Evolutionary conservation across 192 early-diverging fungal genomes (phyloP).

Genomic region (Coemansia sp.): DNA sequence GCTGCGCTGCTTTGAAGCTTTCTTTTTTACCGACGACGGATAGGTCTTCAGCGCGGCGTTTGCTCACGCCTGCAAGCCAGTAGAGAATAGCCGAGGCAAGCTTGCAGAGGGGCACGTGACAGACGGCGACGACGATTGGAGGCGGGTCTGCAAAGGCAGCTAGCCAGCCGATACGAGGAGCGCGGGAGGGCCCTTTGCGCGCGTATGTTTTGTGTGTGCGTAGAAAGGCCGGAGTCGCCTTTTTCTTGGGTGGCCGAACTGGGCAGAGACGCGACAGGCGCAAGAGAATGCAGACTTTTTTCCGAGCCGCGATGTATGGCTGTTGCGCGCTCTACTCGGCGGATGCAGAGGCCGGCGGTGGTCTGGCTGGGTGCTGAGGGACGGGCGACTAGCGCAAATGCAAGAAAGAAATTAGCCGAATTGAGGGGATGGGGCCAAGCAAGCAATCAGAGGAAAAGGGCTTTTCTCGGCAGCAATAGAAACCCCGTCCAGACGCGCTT

Average conservation of each 20-base stretch:
- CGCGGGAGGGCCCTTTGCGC: not conserved
- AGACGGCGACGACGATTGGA: not conserved
- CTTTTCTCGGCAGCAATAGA: not conserved
- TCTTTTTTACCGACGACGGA: not conserved
- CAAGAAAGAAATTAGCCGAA: not conserved
- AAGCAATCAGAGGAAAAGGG: not conserved
- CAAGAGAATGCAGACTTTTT: not conserved
- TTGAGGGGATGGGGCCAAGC: too few relatives aligned
- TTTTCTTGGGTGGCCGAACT: not conserved
- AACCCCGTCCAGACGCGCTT: not conserved
- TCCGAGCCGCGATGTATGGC: not conserved
- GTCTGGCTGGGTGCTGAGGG: not conserved
- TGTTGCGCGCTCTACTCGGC: not conserved
- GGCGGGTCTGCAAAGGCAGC: not conserved
- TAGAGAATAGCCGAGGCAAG: not conserved
- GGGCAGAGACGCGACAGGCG: not conserved
- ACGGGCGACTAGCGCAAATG: too few relatives aligned
- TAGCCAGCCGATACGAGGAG: not conserved
- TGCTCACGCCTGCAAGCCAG: slow-evolving; percentile 1
- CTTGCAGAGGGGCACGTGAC: not conserved
- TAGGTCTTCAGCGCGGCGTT: not conserved
- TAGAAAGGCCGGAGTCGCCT: not conserved
- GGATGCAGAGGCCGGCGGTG: not conserved
- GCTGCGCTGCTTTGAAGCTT: not conserved
- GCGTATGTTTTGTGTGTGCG: not conserved